These are phyloP conservation scores for Lactarius pseudohatsudake DNA, from an alignment of 768 basidiomycete species.

Conservation along the genomic window DNA sequence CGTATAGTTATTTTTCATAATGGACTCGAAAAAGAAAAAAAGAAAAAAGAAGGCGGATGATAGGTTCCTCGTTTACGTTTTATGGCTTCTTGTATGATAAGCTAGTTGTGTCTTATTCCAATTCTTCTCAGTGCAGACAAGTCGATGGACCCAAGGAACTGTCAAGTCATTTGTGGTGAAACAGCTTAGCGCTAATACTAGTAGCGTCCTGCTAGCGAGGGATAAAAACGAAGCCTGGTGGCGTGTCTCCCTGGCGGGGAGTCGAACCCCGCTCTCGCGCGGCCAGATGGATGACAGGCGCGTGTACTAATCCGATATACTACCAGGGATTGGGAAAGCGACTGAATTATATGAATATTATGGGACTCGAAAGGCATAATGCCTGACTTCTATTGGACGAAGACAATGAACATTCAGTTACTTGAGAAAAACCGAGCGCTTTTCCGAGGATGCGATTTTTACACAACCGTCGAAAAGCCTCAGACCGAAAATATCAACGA, in stretches of 20 bases:
- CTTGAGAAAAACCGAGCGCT: background rate
- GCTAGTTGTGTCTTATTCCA: background rate
- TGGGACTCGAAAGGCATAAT: background rate
- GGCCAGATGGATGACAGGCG: conserved; percentile 22
- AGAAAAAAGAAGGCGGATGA: background rate
- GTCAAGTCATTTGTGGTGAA: too few species aligned
- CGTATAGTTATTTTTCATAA: too few species aligned
- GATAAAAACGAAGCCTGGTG: background rate
- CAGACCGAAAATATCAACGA: background rate
- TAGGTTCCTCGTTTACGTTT: background rate
- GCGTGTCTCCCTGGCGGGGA: conserved; percentile 35
- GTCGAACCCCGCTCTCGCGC: conserved; percentile 40
- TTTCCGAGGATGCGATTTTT: background rate
- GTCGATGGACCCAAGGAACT: background rate
- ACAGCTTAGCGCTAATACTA: background rate
- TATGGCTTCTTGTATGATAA: background rate
- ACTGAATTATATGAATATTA: background rate
- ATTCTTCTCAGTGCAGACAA: background rate
- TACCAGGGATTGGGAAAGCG: conserved; percentile 10
- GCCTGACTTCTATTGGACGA: background rate
- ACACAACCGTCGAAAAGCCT: background rate
- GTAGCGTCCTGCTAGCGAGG: background rate
- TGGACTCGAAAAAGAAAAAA: too few species aligned
- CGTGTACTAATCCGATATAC: conserved; percentile 26
- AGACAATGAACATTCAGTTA: background rate